These are phyloP conservation scores for Peronospora belbahrii DNA, from an alignment of 352 stramenopile species.

Conservation along the genomic window DNA sequence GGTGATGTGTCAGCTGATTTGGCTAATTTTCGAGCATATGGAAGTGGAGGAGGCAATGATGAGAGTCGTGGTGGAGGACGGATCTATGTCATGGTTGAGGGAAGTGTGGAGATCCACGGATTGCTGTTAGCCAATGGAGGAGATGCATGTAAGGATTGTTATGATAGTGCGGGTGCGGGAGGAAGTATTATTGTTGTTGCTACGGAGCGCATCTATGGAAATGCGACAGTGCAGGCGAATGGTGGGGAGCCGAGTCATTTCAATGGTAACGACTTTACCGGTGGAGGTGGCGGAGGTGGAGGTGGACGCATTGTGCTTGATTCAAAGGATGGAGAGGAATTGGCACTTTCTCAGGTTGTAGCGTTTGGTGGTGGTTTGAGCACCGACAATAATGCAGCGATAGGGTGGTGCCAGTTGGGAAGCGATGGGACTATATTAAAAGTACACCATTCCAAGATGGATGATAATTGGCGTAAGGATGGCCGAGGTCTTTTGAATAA, in stretches of 20 bases:
- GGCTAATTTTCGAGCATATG: conserved; percentile 75
- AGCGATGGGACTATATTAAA: conserved; percentile 73
- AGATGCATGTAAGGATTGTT: conserved; percentile 37
- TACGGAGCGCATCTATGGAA: conserved; percentile 32
- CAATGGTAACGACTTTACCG: conserved; percentile 19
- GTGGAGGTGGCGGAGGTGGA: conserved; percentile 41
- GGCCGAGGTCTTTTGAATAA: neutral
- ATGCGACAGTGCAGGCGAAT: conserved; percentile 38
- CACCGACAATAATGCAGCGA: conserved; percentile 20
- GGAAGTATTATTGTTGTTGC: conserved; percentile 43
- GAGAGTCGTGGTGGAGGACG: conserved; percentile 51
- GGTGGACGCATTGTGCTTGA: conserved; percentile 52
- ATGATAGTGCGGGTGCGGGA: conserved; percentile 47
- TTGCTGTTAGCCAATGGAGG: conserved; percentile 59
- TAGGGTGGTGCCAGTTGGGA: conserved; percentile 74
- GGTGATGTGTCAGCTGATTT: conserved; percentile 44
- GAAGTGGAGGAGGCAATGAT: conserved; percentile 65
- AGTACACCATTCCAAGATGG: conserved; percentile 28
- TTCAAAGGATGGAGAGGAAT: conserved; percentile 32
- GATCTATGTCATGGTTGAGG: conserved; percentile 35
- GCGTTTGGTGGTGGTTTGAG: conserved; percentile 44
- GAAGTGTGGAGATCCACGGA: conserved; percentile 51
- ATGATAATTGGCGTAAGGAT: conserved; percentile 2
- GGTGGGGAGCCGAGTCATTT: conserved; percentile 42
- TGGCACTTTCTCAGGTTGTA: conserved; percentile 31